Base-by-base conservation (phyloP, 768 basidiomycete species). In the Paxillus rubicundulus region DNA sequence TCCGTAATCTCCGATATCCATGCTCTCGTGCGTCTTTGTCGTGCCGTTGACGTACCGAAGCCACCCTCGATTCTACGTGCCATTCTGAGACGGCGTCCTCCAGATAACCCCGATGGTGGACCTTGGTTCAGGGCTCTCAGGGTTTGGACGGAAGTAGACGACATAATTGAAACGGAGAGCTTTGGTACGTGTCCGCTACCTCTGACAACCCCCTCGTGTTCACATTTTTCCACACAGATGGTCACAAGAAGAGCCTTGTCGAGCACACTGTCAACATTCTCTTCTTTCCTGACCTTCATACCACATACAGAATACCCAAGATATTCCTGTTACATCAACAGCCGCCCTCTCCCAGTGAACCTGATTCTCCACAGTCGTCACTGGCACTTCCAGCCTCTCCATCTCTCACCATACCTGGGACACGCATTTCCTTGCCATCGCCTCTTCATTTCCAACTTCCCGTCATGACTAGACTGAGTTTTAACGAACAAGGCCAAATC, bases 401-500 rank as follows among this genome's bases (percentile, higher is more conserved):
- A 12, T 78, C 75, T 13, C 67, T 89, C 6, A 74, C 76, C 14
- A 64, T 87, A 47, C 80, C 79, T n/a, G 79, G 80, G n/a, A 82
- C 82, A 21, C 77, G 77, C 3, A 61, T 82, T 32, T 74, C 77
- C 33, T 59, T 85, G 16, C 82, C 85, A 1, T 86, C 85, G 14
- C 86, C 89, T 1, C 69, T 92, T n/a, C 86, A 89, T 64, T 74
- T 89, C 59, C 77, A 81, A 61, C 77, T 92, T 5, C 86, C 78
- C 43, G 79, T 91, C 45, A 77, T 87, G 51, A 87, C 88, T 4
- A 80, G 84, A 27, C 77, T 92, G 33, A 78, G 80, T 30, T 89
- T 92, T 69, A 91, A 91, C 68, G 89, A 91, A 59, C 84, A 85
- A 62, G 87, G 86, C n/a, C 80, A 78, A 53, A 84, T 92, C 55